Percentiles rank a stretch among this genome's conserved stretches.
Evolutionary conservation across 2,329 filamentous ascomycete genomes (phyloP).

Genomic region (Calonectria ilicicola): DNA sequence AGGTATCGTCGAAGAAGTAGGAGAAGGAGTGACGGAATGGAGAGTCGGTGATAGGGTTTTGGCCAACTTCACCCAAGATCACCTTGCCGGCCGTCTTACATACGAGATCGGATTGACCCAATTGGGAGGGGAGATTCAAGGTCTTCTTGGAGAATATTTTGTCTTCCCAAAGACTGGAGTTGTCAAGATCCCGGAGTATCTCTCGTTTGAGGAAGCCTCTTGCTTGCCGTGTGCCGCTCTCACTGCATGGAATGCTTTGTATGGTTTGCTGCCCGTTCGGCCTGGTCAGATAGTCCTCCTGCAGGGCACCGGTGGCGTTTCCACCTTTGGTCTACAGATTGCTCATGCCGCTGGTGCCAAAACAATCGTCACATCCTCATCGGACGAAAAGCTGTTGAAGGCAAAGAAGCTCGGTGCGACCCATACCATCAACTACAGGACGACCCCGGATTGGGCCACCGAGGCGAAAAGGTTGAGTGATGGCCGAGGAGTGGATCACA

Average conservation of each 20-base stretch:
- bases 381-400: constrained; percentile 29
- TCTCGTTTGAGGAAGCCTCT: constrained; percentile 32
- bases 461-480: constrained; percentile 24
- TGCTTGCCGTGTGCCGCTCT: constrained; percentile 30
- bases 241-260: constrained; percentile 32
- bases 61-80: constrained; percentile 25
- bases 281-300: constrained; percentile 56
- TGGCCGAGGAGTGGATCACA: constrained; percentile 26
- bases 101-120: constrained; percentile 24
- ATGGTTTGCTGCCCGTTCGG: constrained; percentile 15
- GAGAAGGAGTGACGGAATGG: constrained; percentile 23
- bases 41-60: constrained; percentile 28
- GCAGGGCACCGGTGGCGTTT: constrained; percentile 44
- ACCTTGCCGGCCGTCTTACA: constrained; percentile 25
- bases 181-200: constrained; percentile 29
- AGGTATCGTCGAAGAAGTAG: constrained; percentile 19
- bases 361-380: constrained; percentile 41
- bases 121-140: constrained; percentile 22
- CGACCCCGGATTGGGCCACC: constrained; percentile 23
- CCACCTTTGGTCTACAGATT: constrained; percentile 25
- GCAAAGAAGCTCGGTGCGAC: constrained; percentile 26
- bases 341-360: constrained; percentile 21
- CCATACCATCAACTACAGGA: constrained; percentile 27
- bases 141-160: constrained; percentile 31
- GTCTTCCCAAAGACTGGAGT: constrained; percentile 29